Evolutionary conservation across 192 early-diverging fungal species (phyloP).

Genomic region (Backusella luteola): DNA sequence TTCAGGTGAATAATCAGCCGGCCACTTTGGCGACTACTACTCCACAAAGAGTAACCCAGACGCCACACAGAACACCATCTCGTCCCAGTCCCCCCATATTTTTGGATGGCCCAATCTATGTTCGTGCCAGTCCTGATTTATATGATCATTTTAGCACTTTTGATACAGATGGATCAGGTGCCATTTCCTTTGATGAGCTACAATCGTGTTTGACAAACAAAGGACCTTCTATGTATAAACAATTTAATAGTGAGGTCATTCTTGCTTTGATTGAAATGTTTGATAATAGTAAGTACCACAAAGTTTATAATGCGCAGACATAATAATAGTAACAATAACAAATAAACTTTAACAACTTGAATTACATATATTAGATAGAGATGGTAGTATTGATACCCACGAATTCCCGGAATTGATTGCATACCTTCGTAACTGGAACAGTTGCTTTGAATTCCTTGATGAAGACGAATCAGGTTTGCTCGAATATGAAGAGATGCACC

Average conservation of each 20-base stretch:
- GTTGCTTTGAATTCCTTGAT: background rate
- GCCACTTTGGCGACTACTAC: background rate
- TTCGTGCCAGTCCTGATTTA: background rate
- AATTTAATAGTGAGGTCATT: background rate
- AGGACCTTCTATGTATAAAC: background rate
- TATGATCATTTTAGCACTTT: background rate
- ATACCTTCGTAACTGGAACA: background rate
- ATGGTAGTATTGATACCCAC: background rate
- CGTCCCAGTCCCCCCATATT: background rate
- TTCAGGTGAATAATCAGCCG: slow-evolving; percentile 4
- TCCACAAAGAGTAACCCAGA: background rate
- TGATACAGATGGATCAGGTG: background rate
- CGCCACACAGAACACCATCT: background rate
- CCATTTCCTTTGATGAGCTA: slow-evolving; percentile 4
- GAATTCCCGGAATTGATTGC: slow-evolving; percentile 7
- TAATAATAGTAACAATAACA: background rate
- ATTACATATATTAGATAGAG: background rate
- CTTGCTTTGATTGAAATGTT: slow-evolving; percentile 2
- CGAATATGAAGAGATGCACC: background rate
- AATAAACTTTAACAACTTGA: background rate
- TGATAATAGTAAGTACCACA: slow-evolving; percentile 14
- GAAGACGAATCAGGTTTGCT: background rate
- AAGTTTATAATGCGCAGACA: background rate
- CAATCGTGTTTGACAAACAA: background rate
- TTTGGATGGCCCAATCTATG: background rate